Percentiles rank a stretch among this genome's conserved stretches.
These are phyloP conservation scores for Aspergillus conjunctus DNA, from an alignment of 495 filamentous ascomycete genomes.

Conservation along the genomic window DNA sequence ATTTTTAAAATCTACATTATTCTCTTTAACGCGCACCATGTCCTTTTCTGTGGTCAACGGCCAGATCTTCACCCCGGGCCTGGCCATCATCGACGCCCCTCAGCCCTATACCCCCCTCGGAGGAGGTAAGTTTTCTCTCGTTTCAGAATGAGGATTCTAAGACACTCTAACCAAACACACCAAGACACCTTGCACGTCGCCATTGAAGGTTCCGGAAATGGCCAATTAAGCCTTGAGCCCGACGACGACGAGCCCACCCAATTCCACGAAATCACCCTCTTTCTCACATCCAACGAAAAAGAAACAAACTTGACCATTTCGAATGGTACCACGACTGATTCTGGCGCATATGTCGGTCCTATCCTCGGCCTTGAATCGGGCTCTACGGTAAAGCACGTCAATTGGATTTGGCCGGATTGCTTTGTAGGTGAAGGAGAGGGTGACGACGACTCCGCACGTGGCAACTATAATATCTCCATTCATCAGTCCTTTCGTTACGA, in stretches of 20 bases:
- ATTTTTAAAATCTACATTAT: not conserved
- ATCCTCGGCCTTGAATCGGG: slow-evolving; percentile 62
- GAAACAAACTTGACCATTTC: slow-evolving; percentile 69
- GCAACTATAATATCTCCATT: slow-evolving; percentile 62
- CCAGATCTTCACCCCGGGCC: slow-evolving; percentile 65
- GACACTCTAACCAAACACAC: not conserved
- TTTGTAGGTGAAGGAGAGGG: slow-evolving; percentile 57
- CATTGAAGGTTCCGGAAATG: slow-evolving; percentile 66
- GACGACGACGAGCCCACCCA: slow-evolving; percentile 44
- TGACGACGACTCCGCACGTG: slow-evolving; percentile 32
- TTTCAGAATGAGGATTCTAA: not conserved
- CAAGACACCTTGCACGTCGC: slow-evolving; percentile 64
- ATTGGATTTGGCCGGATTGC: slow-evolving; percentile 68
- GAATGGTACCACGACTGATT: slow-evolving; percentile 56
- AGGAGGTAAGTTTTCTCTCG: slow-evolving; percentile 50
- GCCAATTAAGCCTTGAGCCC: slow-evolving; percentile 56
- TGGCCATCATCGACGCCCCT: slow-evolving; percentile 63
- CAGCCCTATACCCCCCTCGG: slow-evolving; percentile 68
- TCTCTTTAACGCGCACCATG: slow-evolving; percentile 2
- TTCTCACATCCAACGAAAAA: slow-evolving; percentile 61
- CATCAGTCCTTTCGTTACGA: slow-evolving; percentile 68
- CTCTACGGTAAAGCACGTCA: slow-evolving; percentile 70
- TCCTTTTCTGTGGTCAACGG: slow-evolving; percentile 57
- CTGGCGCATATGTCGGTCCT: slow-evolving; percentile 58
- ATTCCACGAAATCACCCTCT: slow-evolving; percentile 66